Conservation (phyloP, 2,329 filamentous ascomycete genomes). For the Colletotrichum sp. region DNA sequence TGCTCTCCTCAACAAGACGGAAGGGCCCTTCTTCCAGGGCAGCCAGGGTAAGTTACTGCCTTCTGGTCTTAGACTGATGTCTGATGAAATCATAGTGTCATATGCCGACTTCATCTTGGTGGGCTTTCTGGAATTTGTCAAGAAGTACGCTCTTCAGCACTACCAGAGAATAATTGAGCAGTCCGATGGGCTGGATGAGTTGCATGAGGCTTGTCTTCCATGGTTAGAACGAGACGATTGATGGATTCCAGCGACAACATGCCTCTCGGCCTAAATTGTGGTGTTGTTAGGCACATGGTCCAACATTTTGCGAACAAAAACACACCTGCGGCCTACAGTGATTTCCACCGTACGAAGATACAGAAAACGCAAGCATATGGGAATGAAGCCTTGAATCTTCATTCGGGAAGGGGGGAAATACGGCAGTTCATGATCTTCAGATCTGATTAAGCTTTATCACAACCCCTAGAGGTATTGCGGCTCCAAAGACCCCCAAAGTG, state of each 20-base stretch:
- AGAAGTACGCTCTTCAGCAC: conserved; percentile 27
- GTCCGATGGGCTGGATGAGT: background rate
- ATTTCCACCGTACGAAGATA: background rate
- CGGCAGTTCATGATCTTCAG: background rate
- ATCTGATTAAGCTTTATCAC: background rate
- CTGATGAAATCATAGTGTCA: background rate
- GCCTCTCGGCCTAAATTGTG: background rate
- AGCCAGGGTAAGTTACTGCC: conserved; percentile 40
- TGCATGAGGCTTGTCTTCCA: background rate
- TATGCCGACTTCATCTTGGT: conserved; percentile 66
- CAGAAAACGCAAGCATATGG: background rate
- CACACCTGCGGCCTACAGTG: background rate
- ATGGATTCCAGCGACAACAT: background rate
- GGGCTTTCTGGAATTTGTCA: conserved; percentile 49
- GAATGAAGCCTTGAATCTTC: background rate
- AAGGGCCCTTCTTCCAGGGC: conserved; percentile 68
- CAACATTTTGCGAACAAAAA: background rate
- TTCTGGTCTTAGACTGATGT: too few species aligned
- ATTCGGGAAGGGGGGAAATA: too few species aligned
- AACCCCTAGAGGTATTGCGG: background rate
- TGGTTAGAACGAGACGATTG: background rate
- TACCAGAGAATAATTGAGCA: background rate
- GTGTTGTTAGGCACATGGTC: background rate
- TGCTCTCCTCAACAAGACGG: conserved; percentile 57
- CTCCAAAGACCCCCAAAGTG: background rate